These are phyloP conservation scores for Backusella mclennaniae DNA, from an alignment of 192 early-diverging fungal species.

Conservation along the genomic window DNA sequence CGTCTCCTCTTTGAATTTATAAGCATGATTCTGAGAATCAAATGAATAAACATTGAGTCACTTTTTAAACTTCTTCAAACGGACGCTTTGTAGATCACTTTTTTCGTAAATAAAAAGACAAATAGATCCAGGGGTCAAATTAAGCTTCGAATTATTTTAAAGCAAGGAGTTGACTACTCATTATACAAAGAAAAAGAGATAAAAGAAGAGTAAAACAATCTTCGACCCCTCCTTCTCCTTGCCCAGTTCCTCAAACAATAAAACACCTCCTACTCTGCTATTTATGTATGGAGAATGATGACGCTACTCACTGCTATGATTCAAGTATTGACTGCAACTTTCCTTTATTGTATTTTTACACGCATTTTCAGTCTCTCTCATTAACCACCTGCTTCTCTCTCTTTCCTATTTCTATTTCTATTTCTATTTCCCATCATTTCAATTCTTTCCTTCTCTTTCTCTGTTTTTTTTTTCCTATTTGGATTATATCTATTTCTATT, in stretches of 20 bases:
- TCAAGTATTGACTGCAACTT: conserved; percentile 1
- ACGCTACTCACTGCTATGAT: not conserved
- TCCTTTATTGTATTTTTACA: conserved; percentile 7
- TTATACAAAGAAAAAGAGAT: not conserved
- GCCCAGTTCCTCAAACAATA: not conserved
- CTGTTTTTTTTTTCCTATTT: not conserved
- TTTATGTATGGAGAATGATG: conserved; percentile 7
- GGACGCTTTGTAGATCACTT: not conserved
- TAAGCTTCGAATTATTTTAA: conserved; percentile 1
- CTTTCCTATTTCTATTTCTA: not conserved
- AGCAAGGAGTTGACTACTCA: not conserved
- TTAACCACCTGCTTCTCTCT: not conserved
- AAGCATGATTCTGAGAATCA: not conserved
- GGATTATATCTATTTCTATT: not conserved
- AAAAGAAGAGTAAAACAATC: not conserved
- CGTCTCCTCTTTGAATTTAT: not conserved
- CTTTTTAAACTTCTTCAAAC: conserved; percentile 6
- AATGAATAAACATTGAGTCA: not conserved
- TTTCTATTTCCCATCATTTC: not conserved
- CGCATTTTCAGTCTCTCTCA: not conserved
- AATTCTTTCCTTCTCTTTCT: not conserved
- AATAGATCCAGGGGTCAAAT: not conserved
- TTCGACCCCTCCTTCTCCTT: not conserved
- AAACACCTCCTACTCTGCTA: not conserved
- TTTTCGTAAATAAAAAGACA: not conserved